Evolutionary conservation across 2,329 filamentous ascomycete genomes (phyloP), one percentile per base, ranked within the genome.

Genomic region (Hirsutella rhossiliensis): DNA sequence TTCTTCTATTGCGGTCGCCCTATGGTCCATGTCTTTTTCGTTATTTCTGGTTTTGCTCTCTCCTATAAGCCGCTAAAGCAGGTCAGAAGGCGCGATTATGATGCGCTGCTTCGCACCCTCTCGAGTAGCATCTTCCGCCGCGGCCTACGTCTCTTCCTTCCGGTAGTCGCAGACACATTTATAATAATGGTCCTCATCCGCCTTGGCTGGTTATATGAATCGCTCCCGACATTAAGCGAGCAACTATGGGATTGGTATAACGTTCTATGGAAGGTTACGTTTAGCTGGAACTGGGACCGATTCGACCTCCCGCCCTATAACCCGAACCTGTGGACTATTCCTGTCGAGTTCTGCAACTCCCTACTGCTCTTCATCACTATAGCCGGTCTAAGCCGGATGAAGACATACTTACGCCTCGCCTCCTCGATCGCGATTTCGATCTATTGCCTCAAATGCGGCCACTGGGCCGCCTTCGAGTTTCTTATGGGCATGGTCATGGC

Each of bases 21-120:
- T 30, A 42, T 42, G 40, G 40, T 42, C 15, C 40, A 42, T 30
- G 9, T 42, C 29, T 19, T 38, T 13, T 42, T 42, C 31, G 11
- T 42, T 20, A 27, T 42, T 3, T 42, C 40, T n/a, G 31, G 40
- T 13, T 42, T 36, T 30, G 19, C 20, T 12, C 30, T 42, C 30
- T 34, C 40, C 7, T 28, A 23, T 7, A 34, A 37, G 30, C 40
- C 40, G 13, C 19, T 42, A 6, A 30, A 27, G 30, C 11, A 7
- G 6, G 13, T 42, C 2, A 5, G 31, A 7, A 34, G n/a, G 2
- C 12, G 40, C 30, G 30, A 42, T 12, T 37, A 15, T 3, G 30
- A 36, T 6, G 31, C n/a, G 15, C 12, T 42, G 30, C 11, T n/a
- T 18, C 18, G 31, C 30, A 23, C 40, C 5, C 5, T 42, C 13